Percentiles rank a stretch among this genome's conserved stretches.
Conservation (phyloP, 2,329 filamentous ascomycete genomes). For the Fusarium redolens region DNA sequence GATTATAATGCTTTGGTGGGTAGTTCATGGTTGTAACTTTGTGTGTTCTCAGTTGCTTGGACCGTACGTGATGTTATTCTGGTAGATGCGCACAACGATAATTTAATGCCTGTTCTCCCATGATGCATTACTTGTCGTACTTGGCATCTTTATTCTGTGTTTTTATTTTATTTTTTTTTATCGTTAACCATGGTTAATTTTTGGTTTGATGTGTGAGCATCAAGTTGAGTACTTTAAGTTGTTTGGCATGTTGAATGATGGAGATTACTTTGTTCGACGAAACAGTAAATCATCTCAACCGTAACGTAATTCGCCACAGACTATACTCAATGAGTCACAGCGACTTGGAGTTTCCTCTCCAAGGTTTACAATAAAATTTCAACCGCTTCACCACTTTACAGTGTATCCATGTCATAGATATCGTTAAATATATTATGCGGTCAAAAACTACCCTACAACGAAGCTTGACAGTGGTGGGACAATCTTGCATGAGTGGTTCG, state of each 20-base stretch:
- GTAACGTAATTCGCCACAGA: not conserved
- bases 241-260: too few species aligned
- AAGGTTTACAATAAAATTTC: not conserved
- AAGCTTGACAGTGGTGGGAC: not conserved
- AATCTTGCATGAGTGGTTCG: not conserved
- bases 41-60: not conserved
- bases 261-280: not conserved
- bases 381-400: not conserved
- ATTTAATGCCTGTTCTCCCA: not conserved
- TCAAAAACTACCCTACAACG: constrained; percentile 10
- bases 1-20: not conserved
- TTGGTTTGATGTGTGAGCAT: not conserved
- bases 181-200: too few species aligned
- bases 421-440: not conserved
- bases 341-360: not conserved
- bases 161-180: too few species aligned
- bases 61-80: not conserved
- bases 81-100: not conserved
- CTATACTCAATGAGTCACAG: not conserved
- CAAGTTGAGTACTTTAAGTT: not conserved
- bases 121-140: too few species aligned
- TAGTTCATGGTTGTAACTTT: not conserved
- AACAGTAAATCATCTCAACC: not conserved
- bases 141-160: too few species aligned
- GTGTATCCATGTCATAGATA: not conserved